Evolutionary conservation across 2,329 filamentous ascomycete genomes (phyloP), one percentile per base, ranked within the genome.

Genomic region (Lachnellula suecica): DNA sequence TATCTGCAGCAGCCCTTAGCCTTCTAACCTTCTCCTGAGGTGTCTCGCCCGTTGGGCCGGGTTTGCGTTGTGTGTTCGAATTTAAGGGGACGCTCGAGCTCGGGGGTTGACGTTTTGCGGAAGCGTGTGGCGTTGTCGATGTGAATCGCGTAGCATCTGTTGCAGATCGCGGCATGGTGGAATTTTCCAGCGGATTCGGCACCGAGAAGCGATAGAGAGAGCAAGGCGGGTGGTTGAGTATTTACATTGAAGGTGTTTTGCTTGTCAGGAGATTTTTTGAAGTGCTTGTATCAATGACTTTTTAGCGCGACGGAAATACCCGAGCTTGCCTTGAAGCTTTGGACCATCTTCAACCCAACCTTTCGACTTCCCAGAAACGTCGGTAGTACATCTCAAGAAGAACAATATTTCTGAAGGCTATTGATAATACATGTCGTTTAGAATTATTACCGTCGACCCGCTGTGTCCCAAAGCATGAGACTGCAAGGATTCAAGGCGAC

Each of bases 111-210:
- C 78, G 70, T 68, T 88, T 88, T 60, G 83, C 82, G 59, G 79
- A 79, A 63, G 87, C 88, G 72, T 91, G 88, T 31, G 84, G 84
- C 55, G 79, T 83, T 17, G 83, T 87, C 23, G 84, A 74, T 15
- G 85, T 89, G 71, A 89, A 94, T 67, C 88, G 85, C 64, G 89
- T 94, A 61, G 89, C 89, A 70, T 92, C 89, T 63, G 82, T 83
- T 68, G 88, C 85, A 72, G 83, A 89, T 68, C 87, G 85, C 55
- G 87, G 79, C 59, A 74, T 74, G 49, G 58, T 52, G 34, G 25
- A 23, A 27, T 34, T 37, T 27, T 11, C 19, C 22, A 42, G 19
- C 35, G 41, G 23, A 4, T 44, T 37, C 13, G 23, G 25, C 35
- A 34, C 34, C 34, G 22, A 23, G 46, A 35, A 25, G 17, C 3